Base-by-base conservation (phyloP, 129 eudicot species). In the Tagetes patula region DNA sequence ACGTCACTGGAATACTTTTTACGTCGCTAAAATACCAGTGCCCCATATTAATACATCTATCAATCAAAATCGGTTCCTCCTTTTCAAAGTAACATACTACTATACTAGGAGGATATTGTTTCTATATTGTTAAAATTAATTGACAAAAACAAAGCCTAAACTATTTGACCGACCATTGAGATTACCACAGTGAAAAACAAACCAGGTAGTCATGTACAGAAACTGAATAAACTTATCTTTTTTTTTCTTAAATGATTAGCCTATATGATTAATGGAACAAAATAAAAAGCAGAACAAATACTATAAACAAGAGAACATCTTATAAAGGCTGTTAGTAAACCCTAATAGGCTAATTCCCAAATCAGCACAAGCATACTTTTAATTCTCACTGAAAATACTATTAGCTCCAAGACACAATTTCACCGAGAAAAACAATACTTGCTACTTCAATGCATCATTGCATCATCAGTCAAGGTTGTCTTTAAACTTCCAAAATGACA, bases 231-330 rank as follows among this genome's bases (percentile, higher is more conserved):
- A 74, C 12, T 37, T 39, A n/a, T 62, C 37, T 36, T 62, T 10
- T 32, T 13, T 65, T 65, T 42, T 27, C 8, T 13, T 14, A 32
- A 73, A 37, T 33, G 13, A 39, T 63, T 64, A 63, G 33, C 42
- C 6, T 50, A 64, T 30, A 64, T 48, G 54, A 34, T 74, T 49
- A 74, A 65, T 53, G 6, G 14, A 63, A 64, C 40, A 48, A 62
- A 74, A 50, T 65, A 49, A 48, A 47, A 14, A 49, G 53, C n/a
- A n/a, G 11, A 11, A 39, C 11, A 38, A 20, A 63, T 14, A 20
- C 38, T 3, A 40, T n/a, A n/a, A n/a, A 65, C 65, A 39, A n/a
- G 4, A 9, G 4, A 65, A 3, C 52, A 39, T 40, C 47, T 52
- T 10, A 42, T 31, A 53, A 53, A 42, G 34, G 30, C 72, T 40